Evolutionary conservation across 2,329 filamentous ascomycete genomes (phyloP).

Genomic region (Colletotrichum camelliae): DNA sequence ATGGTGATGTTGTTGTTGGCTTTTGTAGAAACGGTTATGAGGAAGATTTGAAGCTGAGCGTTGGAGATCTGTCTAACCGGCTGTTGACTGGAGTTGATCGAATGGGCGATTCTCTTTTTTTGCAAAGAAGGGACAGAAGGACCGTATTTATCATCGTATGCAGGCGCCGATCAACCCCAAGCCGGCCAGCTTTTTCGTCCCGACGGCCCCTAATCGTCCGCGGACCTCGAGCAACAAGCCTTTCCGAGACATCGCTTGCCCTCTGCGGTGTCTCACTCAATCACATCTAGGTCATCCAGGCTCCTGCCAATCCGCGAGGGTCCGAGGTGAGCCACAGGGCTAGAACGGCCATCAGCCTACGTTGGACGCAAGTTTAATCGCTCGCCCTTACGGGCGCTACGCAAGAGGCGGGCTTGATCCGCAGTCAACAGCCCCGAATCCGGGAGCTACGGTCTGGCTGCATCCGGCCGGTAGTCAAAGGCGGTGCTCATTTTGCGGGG

Average conservation of each 20-base stretch:
- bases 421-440: not conserved
- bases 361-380: not conserved
- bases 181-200: not conserved
- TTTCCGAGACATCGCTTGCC: not conserved
- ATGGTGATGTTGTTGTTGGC: not conserved
- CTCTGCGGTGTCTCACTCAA: not conserved
- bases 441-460: not conserved
- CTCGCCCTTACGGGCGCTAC: not conserved
- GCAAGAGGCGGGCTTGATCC: not conserved
- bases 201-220: not conserved
- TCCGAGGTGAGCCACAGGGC: not conserved
- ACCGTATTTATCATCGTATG: not conserved
- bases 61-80: not conserved
- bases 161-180: not conserved
- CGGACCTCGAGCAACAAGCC: not conserved
- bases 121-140: not conserved
- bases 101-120: accelerated
- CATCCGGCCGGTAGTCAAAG: not conserved
- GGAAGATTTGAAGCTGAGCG: not conserved
- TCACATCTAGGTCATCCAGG: not conserved
- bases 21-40: not conserved
- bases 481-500: not conserved
- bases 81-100: not conserved
- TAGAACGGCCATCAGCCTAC: not conserved
- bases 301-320: not conserved